Percentiles rank a stretch among this genome's conserved stretches.
These are phyloP conservation scores for Endoconidiophora polonica DNA, from an alignment of 2,329 filamentous ascomycete species.

Conservation along the genomic window DNA sequence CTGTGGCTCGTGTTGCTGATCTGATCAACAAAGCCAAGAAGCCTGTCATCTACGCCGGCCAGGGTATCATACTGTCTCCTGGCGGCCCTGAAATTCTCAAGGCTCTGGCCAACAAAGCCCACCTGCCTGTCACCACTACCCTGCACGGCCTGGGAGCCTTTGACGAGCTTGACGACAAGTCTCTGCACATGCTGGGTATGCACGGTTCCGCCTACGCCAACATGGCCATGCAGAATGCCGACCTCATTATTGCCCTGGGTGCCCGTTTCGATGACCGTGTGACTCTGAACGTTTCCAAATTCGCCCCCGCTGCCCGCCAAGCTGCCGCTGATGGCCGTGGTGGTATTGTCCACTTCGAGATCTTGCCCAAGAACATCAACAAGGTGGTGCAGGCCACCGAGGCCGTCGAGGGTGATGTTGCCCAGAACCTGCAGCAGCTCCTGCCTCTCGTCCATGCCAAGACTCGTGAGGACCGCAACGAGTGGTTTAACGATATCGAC, in stretches of 20 bases:
- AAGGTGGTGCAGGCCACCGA: conserved; percentile 96
- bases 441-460: conserved; percentile 53
- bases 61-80: conserved; percentile 67
- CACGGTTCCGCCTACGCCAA: conserved; percentile 95
- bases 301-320: conserved; percentile 72
- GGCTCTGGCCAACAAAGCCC: conserved; percentile 75
- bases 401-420: conserved; percentile 85
- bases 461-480: conserved; percentile 47
- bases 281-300: conserved; percentile 64
- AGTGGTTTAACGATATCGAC: conserved; percentile 81
- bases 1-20: conserved; percentile 60
- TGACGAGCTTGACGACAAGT: conserved; percentile 85
- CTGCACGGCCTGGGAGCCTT: conserved; percentile 84
- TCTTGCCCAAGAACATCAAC: conserved; percentile 99
- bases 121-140: conserved; percentile 89
- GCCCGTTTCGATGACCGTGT: conserved; percentile 95
- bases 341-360: conserved; percentile 94
- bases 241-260: conserved; percentile 87
- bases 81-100: conserved; percentile 67
- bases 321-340: conserved; percentile 74
- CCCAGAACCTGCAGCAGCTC: conserved; percentile 57
- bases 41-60: conserved; percentile 86
- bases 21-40: conserved; percentile 83
- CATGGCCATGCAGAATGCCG: conserved; percentile 93
- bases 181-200: conserved; percentile 97